A percentile compares a stretch with the other conserved stretches of the same genome.
These are phyloP conservation scores for Coniferiporia weirii DNA, from an alignment of 1,284 basidiomycete genomes.

Conservation along the genomic window DNA sequence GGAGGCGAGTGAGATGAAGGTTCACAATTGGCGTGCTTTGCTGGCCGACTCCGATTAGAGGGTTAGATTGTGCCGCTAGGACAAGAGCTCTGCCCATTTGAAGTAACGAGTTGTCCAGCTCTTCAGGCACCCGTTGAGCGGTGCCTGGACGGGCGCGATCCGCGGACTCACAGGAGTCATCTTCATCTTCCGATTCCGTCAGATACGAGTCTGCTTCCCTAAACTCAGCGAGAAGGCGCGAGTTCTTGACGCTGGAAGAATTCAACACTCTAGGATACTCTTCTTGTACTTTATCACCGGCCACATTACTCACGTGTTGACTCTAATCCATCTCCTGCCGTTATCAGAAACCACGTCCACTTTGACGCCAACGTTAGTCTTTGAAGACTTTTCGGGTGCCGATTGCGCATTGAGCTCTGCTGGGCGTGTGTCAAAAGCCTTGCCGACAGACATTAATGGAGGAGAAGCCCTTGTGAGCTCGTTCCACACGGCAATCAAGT, in stretches of 20 bases:
- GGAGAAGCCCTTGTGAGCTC: conserved; percentile 56
- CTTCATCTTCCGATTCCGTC: conserved; percentile 58
- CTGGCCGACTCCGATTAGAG: conserved; percentile 4
- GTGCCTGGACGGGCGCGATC: conserved; percentile 32
- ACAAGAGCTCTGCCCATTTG: conserved; percentile 58
- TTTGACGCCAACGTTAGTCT: conserved; percentile 48
- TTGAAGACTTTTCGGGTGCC: conserved; percentile 8
- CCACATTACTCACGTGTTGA: conserved; percentile 71
- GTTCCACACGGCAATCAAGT: conserved; percentile 73
- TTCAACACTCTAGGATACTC: neutral
- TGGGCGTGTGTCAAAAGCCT: conserved; percentile 35
- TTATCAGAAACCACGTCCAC: conserved; percentile 76
- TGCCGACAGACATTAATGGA: conserved; percentile 57
- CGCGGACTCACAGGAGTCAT: conserved; percentile 28
- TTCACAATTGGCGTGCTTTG: conserved; percentile 40
- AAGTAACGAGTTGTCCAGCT: conserved; percentile 68
- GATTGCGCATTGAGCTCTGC: conserved; percentile 16
- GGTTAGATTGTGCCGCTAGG: conserved; percentile 41
- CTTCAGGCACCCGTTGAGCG: conserved; percentile 28
- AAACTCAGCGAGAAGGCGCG: conserved; percentile 71
- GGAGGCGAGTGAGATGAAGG: conserved; percentile 65
- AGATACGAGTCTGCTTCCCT: conserved; percentile 78
- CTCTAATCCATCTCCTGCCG: conserved; percentile 70
- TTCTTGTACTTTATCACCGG: neutral
- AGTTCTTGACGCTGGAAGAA: conserved; percentile 59